Base-by-base conservation (phyloP, 306 rosid genomes). In the Citrullus amarus region DNA sequence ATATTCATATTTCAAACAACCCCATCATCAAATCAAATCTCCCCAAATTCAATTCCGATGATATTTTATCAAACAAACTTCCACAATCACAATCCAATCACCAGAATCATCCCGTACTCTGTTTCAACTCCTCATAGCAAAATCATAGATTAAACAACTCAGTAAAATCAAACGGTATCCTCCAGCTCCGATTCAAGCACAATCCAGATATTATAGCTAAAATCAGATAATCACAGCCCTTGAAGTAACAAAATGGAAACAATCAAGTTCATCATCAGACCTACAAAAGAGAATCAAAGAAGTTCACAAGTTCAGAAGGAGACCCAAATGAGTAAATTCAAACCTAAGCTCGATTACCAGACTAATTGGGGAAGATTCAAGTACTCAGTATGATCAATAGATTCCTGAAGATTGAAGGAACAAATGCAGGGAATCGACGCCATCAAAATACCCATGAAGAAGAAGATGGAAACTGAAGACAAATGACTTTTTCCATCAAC, bases 151-250 rank as follows among this genome's bases (percentile, higher is more conserved):
- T 22, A 6, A 6, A 55, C 8, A 46, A 25, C 76, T 20, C 58
- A 28, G 0, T 11, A 5, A 74, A 32, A 28, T 51, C 78, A 74
- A 53, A 74, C 44, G 53, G 32, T 74, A 32, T 53, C 30, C 48
- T 60, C 39, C 50, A 51, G 50, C 44, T 76, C 16, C 73, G 54
- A 62, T 54, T 63, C 17, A 41, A 77, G 79, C 79, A 58, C 51
- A 59, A 80, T 61, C 75, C 74, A 60, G 41, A 80, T 8, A 69
- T 69, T 71, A 6, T 1, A 46, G 58, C 76, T 25, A 48, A 71
- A 70, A 71, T 50, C 77, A 16, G 22, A 72, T 13, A 39, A 71
- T 71, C 25, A 44, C 13, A 4, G 41, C 20, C 76, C 17, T 36
- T 3, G 17, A 72, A 72, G 60, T 50, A 72, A 72, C 17, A 32